Base-by-base conservation (phyloP, 495 filamentous ascomycete species). In the Entonaema liquescens region DNA sequence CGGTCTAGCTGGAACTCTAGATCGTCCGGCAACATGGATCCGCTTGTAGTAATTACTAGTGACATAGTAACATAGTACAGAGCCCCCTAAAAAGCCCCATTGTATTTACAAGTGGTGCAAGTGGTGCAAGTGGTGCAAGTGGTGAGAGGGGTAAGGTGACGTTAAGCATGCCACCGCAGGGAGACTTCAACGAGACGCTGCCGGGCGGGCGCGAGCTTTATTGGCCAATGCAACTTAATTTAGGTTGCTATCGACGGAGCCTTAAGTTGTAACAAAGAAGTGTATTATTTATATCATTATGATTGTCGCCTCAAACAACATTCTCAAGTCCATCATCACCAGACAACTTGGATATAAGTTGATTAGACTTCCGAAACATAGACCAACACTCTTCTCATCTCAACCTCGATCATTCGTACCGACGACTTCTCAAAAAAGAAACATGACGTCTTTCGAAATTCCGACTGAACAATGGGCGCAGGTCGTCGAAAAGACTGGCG, bases 391-490 rank as follows among this genome's bases (percentile, higher is more conserved):
- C 31, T 33, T 33, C 33, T 36, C 44, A 35, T 25, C 35, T 21
- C 26, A 31, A 57, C 9, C 7, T 64, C 21, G 36, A 50, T 31
- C 57, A 50, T n/a, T 50, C 13, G 5, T 15, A 25, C 38, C 15
- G 2, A 19, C 29, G 0, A 17, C 5, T 40, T 13, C 54, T 21
- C 50, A 23, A 33, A 57, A 26, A 66, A 21, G 47, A 62, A 80
- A 11, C 57, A 82, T 81, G 77, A 47, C 73, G 40, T 35, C 54
- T 21, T 61, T 65, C 50, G 61, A 81, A 71, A 78, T 97, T 73
- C 93, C 93, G 33, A 86, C 84, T 33, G 89, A 86, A 76, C 94
- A 97, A 83, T 92, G 89, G 92, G 94, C 94, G 8, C 91, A 94
- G 79, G 92, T 97, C 60, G 85, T 93, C 70, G 91, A 96, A 77